Evolutionary conservation across 768 basidiomycete genomes (phyloP).

Genomic region (Tulasnella sp.): DNA sequence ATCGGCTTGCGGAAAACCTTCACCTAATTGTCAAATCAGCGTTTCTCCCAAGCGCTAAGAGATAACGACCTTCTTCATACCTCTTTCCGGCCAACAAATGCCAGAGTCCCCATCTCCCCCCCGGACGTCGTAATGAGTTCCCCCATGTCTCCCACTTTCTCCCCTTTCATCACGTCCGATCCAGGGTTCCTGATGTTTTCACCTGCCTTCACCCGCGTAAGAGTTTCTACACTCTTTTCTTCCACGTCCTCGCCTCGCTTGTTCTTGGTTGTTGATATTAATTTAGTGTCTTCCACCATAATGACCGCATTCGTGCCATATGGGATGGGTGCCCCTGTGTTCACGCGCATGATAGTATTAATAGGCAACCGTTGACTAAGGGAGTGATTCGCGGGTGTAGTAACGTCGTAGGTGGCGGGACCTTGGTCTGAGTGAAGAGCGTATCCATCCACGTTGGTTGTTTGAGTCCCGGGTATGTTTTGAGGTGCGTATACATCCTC

Average conservation of each 20-base stretch:
- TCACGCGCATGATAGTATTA: slow-evolving; percentile 57
- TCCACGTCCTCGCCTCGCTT: slow-evolving; percentile 39
- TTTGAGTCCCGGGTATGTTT: slow-evolving; percentile 51
- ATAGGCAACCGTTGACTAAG: slow-evolving; percentile 28
- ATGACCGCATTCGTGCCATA: slow-evolving; percentile 65
- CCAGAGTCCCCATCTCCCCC: slow-evolving; percentile 74
- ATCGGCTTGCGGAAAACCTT: slow-evolving; percentile 59
- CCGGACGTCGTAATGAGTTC: slow-evolving; percentile 54
- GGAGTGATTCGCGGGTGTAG: slow-evolving; percentile 41
- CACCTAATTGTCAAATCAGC: slow-evolving; percentile 37
- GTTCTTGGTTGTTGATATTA: slow-evolving; percentile 44
- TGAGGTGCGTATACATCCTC: slow-evolving; percentile 59
- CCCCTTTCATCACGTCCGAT: slow-evolving; percentile 60
- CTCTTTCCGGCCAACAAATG: slow-evolving; percentile 65
- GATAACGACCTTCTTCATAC: slow-evolving; percentile 32
- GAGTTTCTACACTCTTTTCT: slow-evolving; percentile 59
- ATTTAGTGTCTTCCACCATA: slow-evolving; percentile 87
- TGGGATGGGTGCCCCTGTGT: slow-evolving; percentile 78
- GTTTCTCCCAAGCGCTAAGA: not conserved
- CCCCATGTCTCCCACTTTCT: slow-evolving; percentile 52
- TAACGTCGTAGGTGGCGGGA: slow-evolving; percentile 55
- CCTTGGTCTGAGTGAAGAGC: slow-evolving; percentile 57
- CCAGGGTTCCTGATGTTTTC: slow-evolving; percentile 70
- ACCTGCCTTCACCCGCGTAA: slow-evolving; percentile 46
- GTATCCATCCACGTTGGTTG: slow-evolving; percentile 86